Evolutionary conservation across 2,329 filamentous ascomycete species (phyloP), one percentile per base, ranked within the genome.

Genomic region (Monilinia laxa): DNA sequence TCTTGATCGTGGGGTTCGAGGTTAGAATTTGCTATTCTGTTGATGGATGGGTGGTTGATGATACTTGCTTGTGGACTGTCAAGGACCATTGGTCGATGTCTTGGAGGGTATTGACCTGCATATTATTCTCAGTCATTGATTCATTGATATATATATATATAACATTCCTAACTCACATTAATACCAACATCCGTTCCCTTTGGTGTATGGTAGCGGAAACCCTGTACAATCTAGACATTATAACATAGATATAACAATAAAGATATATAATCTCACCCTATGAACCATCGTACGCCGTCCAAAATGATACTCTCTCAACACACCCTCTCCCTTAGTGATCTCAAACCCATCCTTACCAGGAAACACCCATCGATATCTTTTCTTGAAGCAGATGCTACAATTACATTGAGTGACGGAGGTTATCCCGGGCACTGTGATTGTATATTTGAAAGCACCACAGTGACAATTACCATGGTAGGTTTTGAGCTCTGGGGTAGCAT

Each of bases 381-480:
- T 83, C 71, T 80, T 83, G 71, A 70, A 72, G 75, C 89, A 89
- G 70, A 89, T 84, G 77, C 86, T 90, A 78, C 90, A 91, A 76
- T 88, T 87, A 78, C 89, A 90, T 73, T 84, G 80, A 5, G 77
- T 74, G 7, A 81, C 82, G 5, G 80, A 76, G 72, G 84, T 85
- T 68, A 90, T 81, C 73, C 89, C 85, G 28, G 86, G 84, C 16
- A 87, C 56, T 3, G 78, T 75, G 64, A 80, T 72, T 72, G 83
- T 82, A 73, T 82, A 87, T 69, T 84, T 77, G 70, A 83, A 84
- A 51, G 80, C 78, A 7, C 79, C 81, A 74, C 85, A 87, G 74
- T 86, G 84, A 78, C 84, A 87, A 75, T 83, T 86, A 74, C 83
- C 84, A 28, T 84, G 79, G 75, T 86, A 75, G 28, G 67, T 71